phyloP scores from a whole-genome alignment of 495 filamentous ascomycete species.

The Aspergillus sparsus region DNA sequence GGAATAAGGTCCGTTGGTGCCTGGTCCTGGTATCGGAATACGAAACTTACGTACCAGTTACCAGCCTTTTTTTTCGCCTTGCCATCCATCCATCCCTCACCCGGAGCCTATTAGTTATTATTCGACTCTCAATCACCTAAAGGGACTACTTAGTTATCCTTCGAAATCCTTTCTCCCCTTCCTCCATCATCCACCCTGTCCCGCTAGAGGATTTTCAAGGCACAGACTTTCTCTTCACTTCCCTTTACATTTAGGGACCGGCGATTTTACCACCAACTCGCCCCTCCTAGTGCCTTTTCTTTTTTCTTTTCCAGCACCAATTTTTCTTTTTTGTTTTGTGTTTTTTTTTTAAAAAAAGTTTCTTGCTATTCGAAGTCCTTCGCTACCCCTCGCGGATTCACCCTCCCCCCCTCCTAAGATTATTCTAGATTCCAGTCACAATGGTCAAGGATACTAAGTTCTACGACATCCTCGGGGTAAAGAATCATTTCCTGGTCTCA shows the following conservation, averaged over 20 bases:
- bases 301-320: slow-evolving; percentile 8
- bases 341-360: slow-evolving; percentile 19
- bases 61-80: slow-evolving; percentile 23
- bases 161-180: slow-evolving; percentile 23
- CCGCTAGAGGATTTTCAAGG: slow-evolving; percentile 7
- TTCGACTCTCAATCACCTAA: slow-evolving; percentile 3
- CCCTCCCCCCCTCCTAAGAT: slow-evolving; percentile 1
- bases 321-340: slow-evolving; percentile 19
- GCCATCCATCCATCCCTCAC: slow-evolving; percentile 7
- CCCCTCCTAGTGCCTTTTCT: slow-evolving; percentile 21
- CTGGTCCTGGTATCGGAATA: slow-evolving; percentile 26
- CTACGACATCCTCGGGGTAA: slow-evolving; percentile 85
- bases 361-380: slow-evolving; percentile 20
- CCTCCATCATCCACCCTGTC: slow-evolving; percentile 17
- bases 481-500: slow-evolving; percentile 32
- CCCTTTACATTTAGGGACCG: slow-evolving; percentile 6
- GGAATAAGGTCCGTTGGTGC: slow-evolving; percentile 20
- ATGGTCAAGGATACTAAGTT: slow-evolving; percentile 92
- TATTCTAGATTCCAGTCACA: slow-evolving; percentile 37
- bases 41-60: slow-evolving; percentile 18
- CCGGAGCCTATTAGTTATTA: not conserved
- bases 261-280: slow-evolving; percentile 19
- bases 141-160: not conserved
- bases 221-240: slow-evolving; percentile 4
- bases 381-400: slow-evolving; percentile 22